Evolutionary conservation across 331 rosid species (phyloP), one percentile per base, ranked within the genome.

Genomic region (Saraca asoca): DNA sequence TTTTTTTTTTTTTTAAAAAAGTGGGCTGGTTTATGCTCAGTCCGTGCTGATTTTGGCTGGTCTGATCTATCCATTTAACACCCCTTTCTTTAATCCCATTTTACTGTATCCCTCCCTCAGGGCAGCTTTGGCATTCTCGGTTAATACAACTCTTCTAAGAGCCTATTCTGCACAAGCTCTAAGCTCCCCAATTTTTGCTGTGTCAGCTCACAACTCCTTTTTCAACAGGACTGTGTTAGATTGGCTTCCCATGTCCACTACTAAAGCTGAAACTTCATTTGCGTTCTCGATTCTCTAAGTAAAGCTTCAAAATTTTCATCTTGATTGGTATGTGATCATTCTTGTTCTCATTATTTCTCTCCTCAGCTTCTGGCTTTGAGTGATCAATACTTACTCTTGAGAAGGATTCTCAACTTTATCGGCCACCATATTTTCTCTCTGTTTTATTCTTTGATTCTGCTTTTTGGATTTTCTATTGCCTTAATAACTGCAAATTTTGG

Each of bases 111-210:
- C n/a, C n/a, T n/a, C n/a, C n/a, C n/a, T n/a, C n/a, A 92, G 31
- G 38, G 68, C 78, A 13, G 75, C 73, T 64, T 89, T 89, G n/a
- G 84, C 89, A 67, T 82, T 87, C 95, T 89, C 96, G 0, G 98
- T 91, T 37, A 75, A 58, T 54, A 87, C 96, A 39, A 95, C 98
- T 50, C 96, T 73, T 17, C 84, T 85, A 0, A 70, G 65, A 29
- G 96, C 95, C 49, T 89, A 95, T 59, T 85, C 96, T 52, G 91
- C 84, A 3, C 91, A 84, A 17, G 74, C 79, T 75, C 93, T 73
- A 60, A 89, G 76, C 69, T 85, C 85, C 12, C 73, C 81, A 9
- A 85, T 79, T 51, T 88, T 89, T 4, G 5, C 52, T 12, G 46
- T 34, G 50, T 89, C 95, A 39, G 63, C 80, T 68, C 82, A 85